Evolutionary conservation across 2,329 filamentous ascomycete genomes (phyloP).

Genomic region (Colletotrichum karsti): DNA sequence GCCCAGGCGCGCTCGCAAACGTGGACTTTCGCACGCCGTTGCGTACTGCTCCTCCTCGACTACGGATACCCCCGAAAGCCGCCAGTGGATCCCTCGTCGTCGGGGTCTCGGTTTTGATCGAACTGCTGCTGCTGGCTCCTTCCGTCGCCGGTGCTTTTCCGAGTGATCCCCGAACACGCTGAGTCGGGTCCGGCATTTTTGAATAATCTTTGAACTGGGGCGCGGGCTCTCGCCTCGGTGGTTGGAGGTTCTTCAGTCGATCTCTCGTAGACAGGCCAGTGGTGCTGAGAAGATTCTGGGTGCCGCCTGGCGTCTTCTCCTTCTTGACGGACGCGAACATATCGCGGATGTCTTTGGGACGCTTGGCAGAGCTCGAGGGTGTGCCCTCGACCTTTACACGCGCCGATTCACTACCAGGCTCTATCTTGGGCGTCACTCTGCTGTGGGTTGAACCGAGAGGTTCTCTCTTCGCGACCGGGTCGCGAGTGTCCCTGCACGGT

Average conservation of each 20-base stretch:
- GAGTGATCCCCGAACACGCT: too few relatives aligned
- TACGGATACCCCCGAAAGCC: not conserved
- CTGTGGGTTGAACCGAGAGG: not conserved
- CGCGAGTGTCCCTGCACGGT: not conserved
- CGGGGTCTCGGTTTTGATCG: not conserved
- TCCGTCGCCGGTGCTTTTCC: not conserved
- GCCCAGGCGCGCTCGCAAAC: not conserved
- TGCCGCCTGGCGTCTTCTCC: not conserved
- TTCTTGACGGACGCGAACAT: constrained; percentile 6
- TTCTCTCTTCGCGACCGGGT: not conserved
- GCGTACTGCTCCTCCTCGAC: not conserved
- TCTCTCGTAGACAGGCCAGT: constrained; percentile 1
- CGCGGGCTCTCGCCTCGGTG: not conserved
- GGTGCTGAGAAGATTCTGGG: not conserved
- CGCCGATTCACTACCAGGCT: not conserved
- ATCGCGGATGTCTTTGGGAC: not conserved
- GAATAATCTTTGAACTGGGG: constrained; percentile 2
- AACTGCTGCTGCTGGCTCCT: not conserved
- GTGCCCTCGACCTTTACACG: not conserved
- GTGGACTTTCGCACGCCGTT: not conserved
- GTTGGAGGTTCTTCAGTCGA: not conserved
- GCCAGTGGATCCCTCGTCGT: not conserved
- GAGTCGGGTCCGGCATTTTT: too few relatives aligned
- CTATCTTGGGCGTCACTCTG: not conserved
- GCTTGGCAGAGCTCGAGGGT: not conserved